phyloP scores from a whole-genome alignment of 2,329 filamentous ascomycete genomes.

The Mariannaea sp. region DNA sequence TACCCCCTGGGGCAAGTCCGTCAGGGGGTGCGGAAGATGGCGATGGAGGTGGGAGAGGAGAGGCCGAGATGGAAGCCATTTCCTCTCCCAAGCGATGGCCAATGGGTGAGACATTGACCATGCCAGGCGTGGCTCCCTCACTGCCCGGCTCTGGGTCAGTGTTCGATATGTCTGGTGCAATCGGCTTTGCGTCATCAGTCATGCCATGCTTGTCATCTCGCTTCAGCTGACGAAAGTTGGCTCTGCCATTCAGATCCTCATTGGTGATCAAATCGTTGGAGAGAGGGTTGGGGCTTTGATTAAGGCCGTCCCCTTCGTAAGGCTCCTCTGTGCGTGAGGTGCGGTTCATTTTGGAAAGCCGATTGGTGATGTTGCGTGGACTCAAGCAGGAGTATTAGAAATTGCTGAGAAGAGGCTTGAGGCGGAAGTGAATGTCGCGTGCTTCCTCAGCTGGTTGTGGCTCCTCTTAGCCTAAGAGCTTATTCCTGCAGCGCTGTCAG shows the following conservation, averaged over 20 bases:
- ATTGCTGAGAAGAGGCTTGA: not conserved
- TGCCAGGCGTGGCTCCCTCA: not conserved
- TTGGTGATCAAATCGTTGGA: slow-evolving; percentile 25
- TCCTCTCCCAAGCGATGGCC: slow-evolving; percentile 10
- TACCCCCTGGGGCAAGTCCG: not conserved
- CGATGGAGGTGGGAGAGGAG: slow-evolving; percentile 13
- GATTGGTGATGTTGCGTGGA: not conserved
- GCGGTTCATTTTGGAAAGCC: slow-evolving; percentile 24
- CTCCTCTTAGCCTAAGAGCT: not conserved
- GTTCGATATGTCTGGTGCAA: not conserved
- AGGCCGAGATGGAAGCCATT: slow-evolving; percentile 1
- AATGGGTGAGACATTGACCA: slow-evolving; percentile 17
- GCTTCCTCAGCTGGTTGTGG: not conserved
- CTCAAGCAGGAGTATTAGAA: not conserved
- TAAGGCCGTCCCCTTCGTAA: slow-evolving; percentile 23
- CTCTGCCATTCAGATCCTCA: slow-evolving; percentile 21
- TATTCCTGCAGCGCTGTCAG: no score
- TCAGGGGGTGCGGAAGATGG: slow-evolving; percentile 9
- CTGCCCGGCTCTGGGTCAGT: not conserved
- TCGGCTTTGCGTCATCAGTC: slow-evolving; percentile 3
- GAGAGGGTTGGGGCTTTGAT: slow-evolving; percentile 23
- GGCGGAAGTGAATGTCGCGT: slow-evolving; percentile 2
- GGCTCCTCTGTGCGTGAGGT: slow-evolving; percentile 28
- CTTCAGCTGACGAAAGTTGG: slow-evolving; percentile 12
- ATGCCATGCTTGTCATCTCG: slow-evolving; percentile 8